Base-by-base conservation (phyloP, 2,329 filamentous ascomycete genomes). In the Penicillium janthinellum region DNA sequence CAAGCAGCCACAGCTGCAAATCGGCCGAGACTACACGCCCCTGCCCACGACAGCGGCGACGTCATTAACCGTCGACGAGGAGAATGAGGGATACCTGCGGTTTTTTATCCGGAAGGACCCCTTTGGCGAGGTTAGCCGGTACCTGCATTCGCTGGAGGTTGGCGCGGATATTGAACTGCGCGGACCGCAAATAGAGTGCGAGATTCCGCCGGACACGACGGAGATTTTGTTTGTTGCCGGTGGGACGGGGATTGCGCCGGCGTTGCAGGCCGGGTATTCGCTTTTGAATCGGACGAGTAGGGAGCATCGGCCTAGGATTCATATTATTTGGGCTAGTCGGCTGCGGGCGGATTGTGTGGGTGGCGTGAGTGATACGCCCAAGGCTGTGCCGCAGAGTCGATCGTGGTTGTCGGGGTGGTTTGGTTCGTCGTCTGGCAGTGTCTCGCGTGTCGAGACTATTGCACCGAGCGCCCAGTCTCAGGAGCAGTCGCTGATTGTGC, bases 1-100 rank as follows among this genome's bases (percentile, higher is more conserved):
- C 71, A 96, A 96, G 78, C 95, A 98, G 78, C 95, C 95, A 2
- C 88, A 96, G 74, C 79, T 98, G 58, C 93, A 97, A 77, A 96
- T 99, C 67, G 91, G 91, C 45, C 82, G 95, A 62, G 88, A 92
- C 59, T 99, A 99, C 77, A 98, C 95, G 4, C 92, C 94, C 0
- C 80, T 99, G 0, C 94, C 71, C 5, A 60, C 65, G 39, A 68
- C 64, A 15, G 67, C 68, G 1, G 58, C 64, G 14, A 69, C 67
- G 8, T 54, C 61, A n/a, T 59, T 69, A 44, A 66, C 57, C 22
- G 63, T 69, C 28, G 67, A 66, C 17, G 68, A 67, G 7, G 67
- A 75, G 38, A 67, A 74, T 35, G 65, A 73, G 37, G 77, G 81
- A 42, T 73, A 79, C 2, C 70, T 96, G 56, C 82, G 89, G 8